phyloP scores from a whole-genome alignment of 352 stramenopile species.

The Pilasporangium apinafurcum region DNA sequence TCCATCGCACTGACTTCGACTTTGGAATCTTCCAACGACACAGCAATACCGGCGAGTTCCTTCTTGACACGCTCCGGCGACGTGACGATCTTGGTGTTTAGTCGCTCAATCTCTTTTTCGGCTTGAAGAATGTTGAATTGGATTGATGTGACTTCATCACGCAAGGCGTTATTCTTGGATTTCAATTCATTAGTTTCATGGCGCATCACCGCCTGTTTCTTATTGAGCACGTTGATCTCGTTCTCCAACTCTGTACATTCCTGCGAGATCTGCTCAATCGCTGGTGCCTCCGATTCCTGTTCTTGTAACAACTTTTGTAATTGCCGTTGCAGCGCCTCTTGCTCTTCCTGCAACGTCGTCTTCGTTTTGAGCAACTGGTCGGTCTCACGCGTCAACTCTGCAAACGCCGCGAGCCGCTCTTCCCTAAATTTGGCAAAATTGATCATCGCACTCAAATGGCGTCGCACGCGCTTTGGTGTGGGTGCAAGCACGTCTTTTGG shows the following conservation, averaged over 20 bases:
- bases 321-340: constrained; percentile 49
- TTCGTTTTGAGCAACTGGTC: constrained; percentile 44
- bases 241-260: constrained; percentile 82
- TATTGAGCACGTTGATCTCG: constrained; percentile 90
- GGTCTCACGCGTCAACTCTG: constrained; percentile 70
- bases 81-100: constrained; percentile 86
- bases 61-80: constrained; percentile 84
- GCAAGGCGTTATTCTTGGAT: constrained; percentile 64
- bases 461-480: constrained; percentile 83
- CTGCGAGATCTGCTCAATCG: constrained; percentile 49
- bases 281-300: constrained; percentile 46
- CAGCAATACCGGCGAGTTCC: constrained; percentile 49
- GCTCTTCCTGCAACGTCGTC: constrained; percentile 50
- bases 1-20: constrained; percentile 63
- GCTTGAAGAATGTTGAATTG: constrained; percentile 83
- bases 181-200: constrained; percentile 84
- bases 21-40: constrained; percentile 65
- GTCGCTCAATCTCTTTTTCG: constrained; percentile 66
- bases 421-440: constrained; percentile 98
- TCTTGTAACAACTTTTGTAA: constrained; percentile 54
- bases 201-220: constrained; percentile 80
- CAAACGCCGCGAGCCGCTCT: constrained; percentile 86
- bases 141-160: constrained; percentile 61
- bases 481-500: constrained; percentile 90
- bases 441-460: constrained; percentile 94